Base-by-base conservation (phyloP, 805 yeast species). In the Spencermartinsiella europaea region DNA sequence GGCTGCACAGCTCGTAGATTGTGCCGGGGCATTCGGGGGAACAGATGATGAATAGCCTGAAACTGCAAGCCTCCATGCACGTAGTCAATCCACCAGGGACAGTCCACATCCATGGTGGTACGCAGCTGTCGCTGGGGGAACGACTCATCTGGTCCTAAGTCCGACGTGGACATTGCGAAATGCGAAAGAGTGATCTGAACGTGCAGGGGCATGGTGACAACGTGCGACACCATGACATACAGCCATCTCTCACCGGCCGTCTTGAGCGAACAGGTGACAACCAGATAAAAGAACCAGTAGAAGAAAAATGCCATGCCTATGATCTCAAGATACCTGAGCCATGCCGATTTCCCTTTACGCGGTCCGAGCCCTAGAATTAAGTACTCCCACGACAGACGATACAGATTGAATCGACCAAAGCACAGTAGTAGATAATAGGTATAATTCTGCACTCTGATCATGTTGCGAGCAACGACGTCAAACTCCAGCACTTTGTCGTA, bases 61-160 rank as follows among this genome's bases (percentile, higher is more conserved):
- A 86, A 88, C 64, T 88, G 96, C 45, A 88, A 73, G 0, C 96
- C 96, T 5, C 96, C 96, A 60, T 88, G 96, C 59, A 88, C 72
- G 57, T 79, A 89, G 63, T 88, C 96, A 41, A 88, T 72, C 96
- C 96, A 88, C 51, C 77, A 82, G 2, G 96, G 96, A 68, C 96
- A 88, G 57, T 84, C 91, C 28, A 88, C 95, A 62, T 88, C 96
- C 96, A 88, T 89, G 2, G 96, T 88, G 1, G 96, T 89, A 56
- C 96, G 74, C 2, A 88, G 61, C 66, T 88, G 96, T 53, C 93
- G 75, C 50, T 84, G 81, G 0, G 82, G 77, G 59, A 88, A 88
- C 5, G 88, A 74, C 63, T 88, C 96, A 37, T 82, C 75, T 5
- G 79, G 75, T 1, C 96, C 96, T 15, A 88, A 68, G 59, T 88